A percentile compares a stretch with the other conserved stretches of the same genome.
phyloP scores from a whole-genome alignment of 306 rosid species.

The Ziziphus jujuba region DNA sequence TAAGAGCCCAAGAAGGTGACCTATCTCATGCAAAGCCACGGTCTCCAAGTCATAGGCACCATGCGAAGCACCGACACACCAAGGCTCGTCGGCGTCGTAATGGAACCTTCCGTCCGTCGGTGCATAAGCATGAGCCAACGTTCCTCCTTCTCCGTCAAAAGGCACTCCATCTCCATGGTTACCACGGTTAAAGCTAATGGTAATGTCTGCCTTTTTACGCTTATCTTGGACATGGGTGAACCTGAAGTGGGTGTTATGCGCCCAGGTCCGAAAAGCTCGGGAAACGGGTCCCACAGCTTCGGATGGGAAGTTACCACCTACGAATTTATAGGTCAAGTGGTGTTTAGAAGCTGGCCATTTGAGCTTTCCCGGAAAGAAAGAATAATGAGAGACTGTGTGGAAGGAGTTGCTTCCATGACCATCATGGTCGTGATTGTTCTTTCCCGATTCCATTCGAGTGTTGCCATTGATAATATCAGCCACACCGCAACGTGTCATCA shows the following conservation, averaged over 20 bases:
- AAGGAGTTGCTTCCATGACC: slow-evolving; percentile 1
- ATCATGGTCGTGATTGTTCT: neutral
- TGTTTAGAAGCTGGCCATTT: slow-evolving; percentile 12
- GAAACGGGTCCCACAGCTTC: neutral
- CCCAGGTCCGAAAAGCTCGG: slow-evolving; percentile 23
- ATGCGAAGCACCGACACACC: slow-evolving; percentile 2
- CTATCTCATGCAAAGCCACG: slow-evolving; percentile 12
- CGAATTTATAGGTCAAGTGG: slow-evolving; percentile 18
- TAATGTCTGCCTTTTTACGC: slow-evolving; percentile 5
- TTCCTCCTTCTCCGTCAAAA: slow-evolving; percentile 17
- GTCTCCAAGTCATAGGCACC: slow-evolving; percentile 17
- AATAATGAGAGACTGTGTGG: slow-evolving; percentile 10
- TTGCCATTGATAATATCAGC: slow-evolving; percentile 4
- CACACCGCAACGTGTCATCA: slow-evolving; percentile 27
- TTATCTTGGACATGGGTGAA: neutral
- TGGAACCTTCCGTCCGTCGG: slow-evolving; percentile 29
- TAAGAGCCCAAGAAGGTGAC: slow-evolving; percentile 19
- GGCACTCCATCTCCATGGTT: slow-evolving; percentile 14
- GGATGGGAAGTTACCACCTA: neutral
- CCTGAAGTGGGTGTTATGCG: slow-evolving; percentile 1
- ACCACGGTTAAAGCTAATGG: slow-evolving; percentile 26
- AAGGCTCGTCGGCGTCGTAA: slow-evolving; percentile 20
- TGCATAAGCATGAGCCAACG: slow-evolving; percentile 16
- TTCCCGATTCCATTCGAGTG: neutral
- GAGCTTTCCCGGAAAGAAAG: slow-evolving; percentile 10